Evolutionary conservation across 2,329 filamentous ascomycete species (phyloP).

Genomic region (Pseudogymnoascus sp.): DNA sequence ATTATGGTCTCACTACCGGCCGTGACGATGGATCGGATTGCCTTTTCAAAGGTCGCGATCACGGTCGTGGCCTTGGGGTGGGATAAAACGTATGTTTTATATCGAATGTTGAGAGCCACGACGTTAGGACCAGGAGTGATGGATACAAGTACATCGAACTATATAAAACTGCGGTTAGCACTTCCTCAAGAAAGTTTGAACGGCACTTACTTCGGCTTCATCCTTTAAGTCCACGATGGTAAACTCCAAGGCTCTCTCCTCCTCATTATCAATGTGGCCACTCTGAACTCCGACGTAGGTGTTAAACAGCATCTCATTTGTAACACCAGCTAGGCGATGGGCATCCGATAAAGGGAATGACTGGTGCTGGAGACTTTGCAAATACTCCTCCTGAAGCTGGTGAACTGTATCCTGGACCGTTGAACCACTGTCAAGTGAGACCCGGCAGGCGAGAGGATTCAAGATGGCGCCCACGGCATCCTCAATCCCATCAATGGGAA

Average conservation of each 20-base stretch:
- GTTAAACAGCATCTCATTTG: conserved; percentile 19
- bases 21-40: not conserved
- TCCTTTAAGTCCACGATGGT: not conserved
- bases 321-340: conserved; percentile 23
- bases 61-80: not conserved
- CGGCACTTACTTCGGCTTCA: not conserved
- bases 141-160: not conserved
- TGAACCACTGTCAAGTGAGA: not conserved
- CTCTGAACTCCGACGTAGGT: conserved; percentile 11
- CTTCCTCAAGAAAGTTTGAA: not conserved
- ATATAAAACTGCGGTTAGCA: not conserved
- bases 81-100: not conserved
- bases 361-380: conserved; percentile 28
- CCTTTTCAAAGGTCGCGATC: not conserved
- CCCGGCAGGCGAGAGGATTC: conserved; percentile 31
- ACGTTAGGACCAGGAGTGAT: not conserved
- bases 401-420: not conserved
- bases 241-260: not conserved
- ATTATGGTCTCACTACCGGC: not conserved
- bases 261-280: not conserved
- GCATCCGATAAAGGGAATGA: conserved; percentile 38
- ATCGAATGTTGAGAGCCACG: not conserved
- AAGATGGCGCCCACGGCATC: conserved; percentile 34
- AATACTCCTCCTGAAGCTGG: conserved; percentile 19
- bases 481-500: conserved; percentile 38